Percentiles rank a stretch among this genome's conserved stretches.
Evolutionary conservation across 495 filamentous ascomycete species (phyloP).

Genomic region (Penicillium lividum): DNA sequence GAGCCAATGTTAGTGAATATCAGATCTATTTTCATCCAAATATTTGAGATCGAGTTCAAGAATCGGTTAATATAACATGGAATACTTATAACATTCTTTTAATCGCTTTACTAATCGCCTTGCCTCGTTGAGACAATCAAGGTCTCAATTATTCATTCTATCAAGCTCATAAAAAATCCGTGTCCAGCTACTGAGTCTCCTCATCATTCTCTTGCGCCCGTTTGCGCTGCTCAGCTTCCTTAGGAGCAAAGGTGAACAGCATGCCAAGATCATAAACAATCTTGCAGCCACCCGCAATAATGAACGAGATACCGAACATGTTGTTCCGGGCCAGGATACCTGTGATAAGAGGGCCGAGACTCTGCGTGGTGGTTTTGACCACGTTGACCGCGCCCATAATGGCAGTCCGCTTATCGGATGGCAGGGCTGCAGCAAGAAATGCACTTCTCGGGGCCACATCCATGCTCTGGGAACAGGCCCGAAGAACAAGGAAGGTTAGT

Average conservation of each 20-base stretch:
- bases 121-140: too few relatives aligned
- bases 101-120: too few relatives aligned
- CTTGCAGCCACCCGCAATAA: slow-evolving; percentile 69
- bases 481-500: slow-evolving; percentile 66
- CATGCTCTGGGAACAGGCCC: slow-evolving; percentile 73
- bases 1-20: too few relatives aligned
- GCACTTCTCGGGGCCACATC: slow-evolving; percentile 79
- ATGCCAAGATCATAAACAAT: slow-evolving; percentile 72
- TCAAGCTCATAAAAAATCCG: too few relatives aligned
- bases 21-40: too few relatives aligned
- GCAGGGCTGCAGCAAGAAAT: slow-evolving; percentile 72
- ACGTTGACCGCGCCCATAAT: slow-evolving; percentile 74
- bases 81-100: too few relatives aligned
- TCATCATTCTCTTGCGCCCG: slow-evolving; percentile 18
- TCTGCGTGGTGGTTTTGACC: slow-evolving; percentile 62
- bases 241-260: slow-evolving; percentile 62
- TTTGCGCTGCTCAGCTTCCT: slow-evolving; percentile 30
- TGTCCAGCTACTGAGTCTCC: slow-evolving; percentile 12
- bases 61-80: too few relatives aligned
- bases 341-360: slow-evolving; percentile 65
- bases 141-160: too few relatives aligned
- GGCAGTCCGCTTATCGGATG: slow-evolving; percentile 73
- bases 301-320: slow-evolving; percentile 70
- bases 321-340: slow-evolving; percentile 64
- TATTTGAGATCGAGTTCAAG: too few relatives aligned